Base-by-base conservation (phyloP, 1,284 basidiomycete genomes). In the Cryptococcus sp. region DNA sequence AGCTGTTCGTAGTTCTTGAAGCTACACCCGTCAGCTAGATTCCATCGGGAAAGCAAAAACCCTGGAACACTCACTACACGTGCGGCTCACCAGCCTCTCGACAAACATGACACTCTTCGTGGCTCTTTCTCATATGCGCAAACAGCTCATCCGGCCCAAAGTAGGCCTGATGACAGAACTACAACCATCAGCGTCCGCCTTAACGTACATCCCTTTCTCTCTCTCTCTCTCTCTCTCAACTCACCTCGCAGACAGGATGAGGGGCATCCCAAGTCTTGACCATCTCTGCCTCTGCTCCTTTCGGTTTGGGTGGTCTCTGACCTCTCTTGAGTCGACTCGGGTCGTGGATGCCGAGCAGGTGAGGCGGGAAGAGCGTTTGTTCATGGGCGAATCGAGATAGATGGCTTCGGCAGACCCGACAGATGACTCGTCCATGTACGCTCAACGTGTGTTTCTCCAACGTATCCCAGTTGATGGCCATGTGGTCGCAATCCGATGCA, bases 321-420 rank as follows among this genome's bases (percentile, higher is more conserved):
- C 67, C 69, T 25, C 83, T 75, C 43, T 78, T 76, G 21, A 79
- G 71, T 62, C 84, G 77, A 0, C 86, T 87, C 0, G 89, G 90
- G 24, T 94, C 76, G 71, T 98, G 94, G 0, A 81, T 59, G 5
- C 80, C 76, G 1, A 97, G 78, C 57, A 85, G 66, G 62, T 81
- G 76, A 2, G 80, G 78, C 1, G 84, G 79, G 67, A 94, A 97
- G 18, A 97, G 72, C 0, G 84, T 81, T 68, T 97, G 95, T 70
- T 98, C 94, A 70, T 98, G 93, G 0, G 89, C 79, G 73, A 98
- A 98, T 41, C 97, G 87, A 61, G 95, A 97, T 75, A 97, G 92
- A 73, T 81, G 79, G 34, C 83, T 79, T 50, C 93, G 84, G 68
- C 95, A 98, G 2, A 98, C 71, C 61, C 92, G 88, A 65, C 92